These are phyloP conservation scores for Chaetomium globosum DNA, from an alignment of 2,329 filamentous ascomycete genomes.

Conservation along the genomic window DNA sequence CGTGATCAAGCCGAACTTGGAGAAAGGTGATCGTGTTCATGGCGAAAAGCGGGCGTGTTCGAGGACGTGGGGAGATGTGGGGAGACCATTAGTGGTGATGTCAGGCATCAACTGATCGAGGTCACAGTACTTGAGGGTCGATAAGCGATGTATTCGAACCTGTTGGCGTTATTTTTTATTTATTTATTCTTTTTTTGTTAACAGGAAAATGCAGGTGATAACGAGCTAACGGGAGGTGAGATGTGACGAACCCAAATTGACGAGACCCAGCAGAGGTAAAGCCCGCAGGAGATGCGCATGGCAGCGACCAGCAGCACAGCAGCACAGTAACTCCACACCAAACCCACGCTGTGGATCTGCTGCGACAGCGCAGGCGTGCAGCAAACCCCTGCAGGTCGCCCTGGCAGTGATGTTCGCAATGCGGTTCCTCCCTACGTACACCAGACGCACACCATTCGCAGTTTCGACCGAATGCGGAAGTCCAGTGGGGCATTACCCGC, in stretches of 20 bases:
- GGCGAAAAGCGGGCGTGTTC: not conserved
- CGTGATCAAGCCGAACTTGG: slow-evolving; percentile 28
- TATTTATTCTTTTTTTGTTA: no score
- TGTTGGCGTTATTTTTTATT: not conserved
- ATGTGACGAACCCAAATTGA: not conserved
- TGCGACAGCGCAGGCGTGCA: slow-evolving; percentile 8
- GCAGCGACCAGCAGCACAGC: not conserved
- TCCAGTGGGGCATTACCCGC: slow-evolving; percentile 2
- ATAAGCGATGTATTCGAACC: not conserved
- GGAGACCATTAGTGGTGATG: not conserved
- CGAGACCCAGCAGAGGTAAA: slow-evolving; percentile 2
- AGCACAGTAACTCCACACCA: not conserved
- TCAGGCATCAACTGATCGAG: slow-evolving; percentile 12
- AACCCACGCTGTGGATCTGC: slow-evolving; percentile 4
- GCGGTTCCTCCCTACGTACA: slow-evolving; percentile 6
- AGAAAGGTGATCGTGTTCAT: not conserved
- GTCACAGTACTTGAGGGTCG: slow-evolving; percentile 1
- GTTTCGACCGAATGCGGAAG: not conserved
- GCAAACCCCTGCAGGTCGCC: slow-evolving; percentile 3
- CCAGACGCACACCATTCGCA: slow-evolving; percentile 5
- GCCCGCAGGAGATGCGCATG: slow-evolving; percentile 9
- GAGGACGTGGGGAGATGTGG: slow-evolving; percentile 2
- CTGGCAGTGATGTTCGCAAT: not conserved
- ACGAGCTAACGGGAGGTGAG: not conserved
- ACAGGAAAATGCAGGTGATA: not conserved